Evolutionary conservation across 2,329 filamentous ascomycete species (phyloP).

Genomic region (Cytospora mali): DNA sequence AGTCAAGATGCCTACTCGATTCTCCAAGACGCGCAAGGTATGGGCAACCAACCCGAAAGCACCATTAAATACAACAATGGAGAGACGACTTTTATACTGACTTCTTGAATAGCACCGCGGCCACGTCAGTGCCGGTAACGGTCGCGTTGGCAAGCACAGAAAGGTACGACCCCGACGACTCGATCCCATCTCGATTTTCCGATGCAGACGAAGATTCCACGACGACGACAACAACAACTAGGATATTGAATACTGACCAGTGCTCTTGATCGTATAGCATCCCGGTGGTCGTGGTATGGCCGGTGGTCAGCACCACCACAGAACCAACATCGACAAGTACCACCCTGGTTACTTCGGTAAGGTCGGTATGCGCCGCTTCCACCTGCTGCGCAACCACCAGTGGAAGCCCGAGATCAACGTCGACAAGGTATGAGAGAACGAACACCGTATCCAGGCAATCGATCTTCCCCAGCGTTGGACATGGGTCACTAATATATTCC

Average conservation of each 20-base stretch:
- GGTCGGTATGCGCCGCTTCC: slow-evolving; percentile 94
- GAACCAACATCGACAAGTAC: slow-evolving; percentile 84
- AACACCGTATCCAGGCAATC: background rate
- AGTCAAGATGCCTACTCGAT: slow-evolving; percentile 63
- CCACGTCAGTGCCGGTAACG: slow-evolving; percentile 97
- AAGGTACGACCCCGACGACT: slow-evolving; percentile 53
- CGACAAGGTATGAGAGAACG: slow-evolving; percentile 77
- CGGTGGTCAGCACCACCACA: slow-evolving; percentile 98
- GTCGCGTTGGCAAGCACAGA: slow-evolving; percentile 98
- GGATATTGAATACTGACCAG: background rate
- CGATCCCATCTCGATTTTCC: background rate
- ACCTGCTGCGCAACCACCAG: slow-evolving; percentile 92
- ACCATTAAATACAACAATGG: slow-evolving; percentile 16
- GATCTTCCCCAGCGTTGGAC: background rate
- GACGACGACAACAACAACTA: background rate
- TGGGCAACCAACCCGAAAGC: slow-evolving; percentile 14
- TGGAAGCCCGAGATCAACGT: slow-evolving; percentile 99
- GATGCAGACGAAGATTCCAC: background rate
- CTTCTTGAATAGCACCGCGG: slow-evolving; percentile 68
- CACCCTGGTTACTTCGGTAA: slow-evolving; percentile 99
- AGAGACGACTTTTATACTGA: slow-evolving; percentile 34
- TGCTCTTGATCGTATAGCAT: slow-evolving; percentile 41
- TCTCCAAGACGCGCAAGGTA: slow-evolving; percentile 73
- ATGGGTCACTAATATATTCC: slow-evolving; percentile 32
- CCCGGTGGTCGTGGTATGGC: slow-evolving; percentile 83